Evolutionary conservation across 2,329 filamentous ascomycete genomes (phyloP).

Genomic region (Myrmaecium sp.): DNA sequence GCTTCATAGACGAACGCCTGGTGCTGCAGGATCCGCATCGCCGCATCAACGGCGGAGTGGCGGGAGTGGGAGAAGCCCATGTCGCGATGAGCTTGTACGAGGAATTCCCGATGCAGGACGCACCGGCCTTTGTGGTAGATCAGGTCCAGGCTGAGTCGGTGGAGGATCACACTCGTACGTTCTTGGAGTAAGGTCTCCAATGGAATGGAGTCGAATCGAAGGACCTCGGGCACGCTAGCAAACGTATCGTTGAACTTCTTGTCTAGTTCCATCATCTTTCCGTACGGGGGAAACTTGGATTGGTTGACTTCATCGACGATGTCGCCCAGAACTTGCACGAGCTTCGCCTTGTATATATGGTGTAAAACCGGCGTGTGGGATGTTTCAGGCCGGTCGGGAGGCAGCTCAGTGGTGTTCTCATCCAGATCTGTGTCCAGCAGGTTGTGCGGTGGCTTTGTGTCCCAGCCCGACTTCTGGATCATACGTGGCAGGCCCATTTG

Average conservation of each 20-base stretch:
- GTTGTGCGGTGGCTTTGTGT: conserved; percentile 23
- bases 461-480: conserved; percentile 20
- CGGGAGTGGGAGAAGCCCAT: conserved; percentile 23
- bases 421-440: conserved; percentile 24
- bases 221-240: no score
- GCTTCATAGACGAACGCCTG: conserved; percentile 28
- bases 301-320: conserved; percentile 14
- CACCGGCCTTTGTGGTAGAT: conserved; percentile 17
- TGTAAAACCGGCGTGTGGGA: conserved; percentile 12
- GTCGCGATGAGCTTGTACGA: conserved; percentile 19
- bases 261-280: conserved; percentile 14
- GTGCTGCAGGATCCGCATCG: conserved; percentile 25
- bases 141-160: conserved; percentile 14
- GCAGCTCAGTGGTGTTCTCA: conserved; percentile 17
- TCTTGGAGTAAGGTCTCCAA: conserved; percentile 7
- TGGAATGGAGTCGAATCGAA: conserved; percentile 9
- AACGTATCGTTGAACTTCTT: conserved; percentile 10
- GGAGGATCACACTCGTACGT: conserved; percentile 9
- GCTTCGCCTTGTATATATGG: conserved; percentile 10
- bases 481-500: conserved; percentile 23
- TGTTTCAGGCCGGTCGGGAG: conserved; percentile 12
- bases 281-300: conserved; percentile 12
- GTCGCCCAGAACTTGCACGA: conserved; percentile 11
- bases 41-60: conserved; percentile 27
- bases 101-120: conserved; percentile 20